Evolutionary conservation across 2,329 filamentous ascomycete species (phyloP), one percentile per base, ranked within the genome.

Genomic region (Ascochyta rabiei): DNA sequence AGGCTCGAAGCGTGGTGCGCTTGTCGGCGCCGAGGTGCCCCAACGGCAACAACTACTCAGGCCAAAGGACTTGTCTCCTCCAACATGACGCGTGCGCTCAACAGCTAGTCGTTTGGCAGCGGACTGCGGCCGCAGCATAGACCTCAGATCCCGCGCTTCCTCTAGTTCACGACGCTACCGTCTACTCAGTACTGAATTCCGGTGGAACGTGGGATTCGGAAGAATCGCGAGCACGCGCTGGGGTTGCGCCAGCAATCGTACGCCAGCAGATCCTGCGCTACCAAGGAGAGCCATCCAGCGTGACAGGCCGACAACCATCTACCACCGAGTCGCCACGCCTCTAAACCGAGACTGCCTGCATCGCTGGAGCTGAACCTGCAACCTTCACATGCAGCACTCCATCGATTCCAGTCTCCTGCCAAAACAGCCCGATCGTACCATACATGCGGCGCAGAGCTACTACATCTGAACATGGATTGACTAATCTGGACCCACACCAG

Each of bases 191-290:
- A 34, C 33, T 33, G 35, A 34, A 26, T 23, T 41, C 26, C 37
- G 37, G 60, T 60, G 62, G 40, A 56, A 59, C 53, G 56, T 60
- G 54, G 54, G 56, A 60, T 50, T 61, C 52, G 59, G 61, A 38
- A 51, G 33, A 49, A 28, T 46, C 50, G 59, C 47, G 45, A 59
- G 55, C 56, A 41, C 56, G 49, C 53, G 44, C 48, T 48, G 57
- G 49, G 56, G 41, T 50, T 48, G 57, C 47, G 37, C 49, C 45
- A 49, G 33, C 35, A 56, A 57, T 54, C 56, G 53, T 49, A 47
- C 50, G 44, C 49, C 50, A 39, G 50, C 50, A 47, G 35, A 47
- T 49, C 34, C 39, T 38, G 51, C 56, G 41, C 39, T 52, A 59
- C 52, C 48, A 43, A 34, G 54, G 34, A 58, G 30, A 28, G 45